A percentile compares a stretch with the other conserved stretches of the same genome.
phyloP scores from a whole-genome alignment of 192 early-diverging fungal species.

The Backusella circina region DNA sequence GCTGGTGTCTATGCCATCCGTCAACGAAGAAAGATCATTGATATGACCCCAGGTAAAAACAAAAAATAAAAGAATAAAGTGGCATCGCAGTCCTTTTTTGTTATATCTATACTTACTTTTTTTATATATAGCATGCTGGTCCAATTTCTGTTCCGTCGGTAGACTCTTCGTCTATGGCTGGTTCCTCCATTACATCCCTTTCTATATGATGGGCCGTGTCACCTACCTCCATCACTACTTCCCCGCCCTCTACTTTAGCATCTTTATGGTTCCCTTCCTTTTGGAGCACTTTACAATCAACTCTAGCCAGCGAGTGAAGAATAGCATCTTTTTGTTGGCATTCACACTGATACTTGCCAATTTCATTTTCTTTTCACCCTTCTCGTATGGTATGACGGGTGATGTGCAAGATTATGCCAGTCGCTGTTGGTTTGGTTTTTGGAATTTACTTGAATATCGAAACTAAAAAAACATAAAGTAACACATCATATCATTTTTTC shows the following conservation, averaged over 20 bases:
- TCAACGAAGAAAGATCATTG: constrained; percentile 56
- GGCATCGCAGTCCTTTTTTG: too few species aligned
- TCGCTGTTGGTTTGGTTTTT: constrained; percentile 69
- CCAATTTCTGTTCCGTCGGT: constrained; percentile 63
- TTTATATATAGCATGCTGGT: not conserved
- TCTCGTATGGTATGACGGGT: constrained; percentile 80
- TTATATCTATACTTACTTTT: too few species aligned
- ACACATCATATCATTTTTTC: too few species aligned
- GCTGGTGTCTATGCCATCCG: constrained; percentile 58
- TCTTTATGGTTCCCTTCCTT: constrained; percentile 72
- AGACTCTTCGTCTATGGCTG: constrained; percentile 83
- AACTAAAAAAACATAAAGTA: not conserved
- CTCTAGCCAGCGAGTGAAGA: not conserved
- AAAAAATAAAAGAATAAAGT: too few species aligned
- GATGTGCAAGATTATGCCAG: constrained; percentile 53
- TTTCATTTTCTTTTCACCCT: constrained; percentile 76
- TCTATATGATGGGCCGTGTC: constrained; percentile 95
- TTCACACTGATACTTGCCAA: constrained; percentile 42
- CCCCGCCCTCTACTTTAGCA: constrained; percentile 91
- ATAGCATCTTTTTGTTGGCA: constrained; percentile 9
- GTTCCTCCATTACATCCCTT: constrained; percentile 92
- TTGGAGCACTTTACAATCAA: constrained; percentile 63
- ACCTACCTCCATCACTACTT: constrained; percentile 98
- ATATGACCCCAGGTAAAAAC: constrained; percentile 45
- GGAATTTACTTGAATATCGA: constrained; percentile 73